Evolutionary conservation across 75 land plant species (phyloP), one percentile per base, ranked within the genome.

Genomic region (Picea glauca): DNA sequence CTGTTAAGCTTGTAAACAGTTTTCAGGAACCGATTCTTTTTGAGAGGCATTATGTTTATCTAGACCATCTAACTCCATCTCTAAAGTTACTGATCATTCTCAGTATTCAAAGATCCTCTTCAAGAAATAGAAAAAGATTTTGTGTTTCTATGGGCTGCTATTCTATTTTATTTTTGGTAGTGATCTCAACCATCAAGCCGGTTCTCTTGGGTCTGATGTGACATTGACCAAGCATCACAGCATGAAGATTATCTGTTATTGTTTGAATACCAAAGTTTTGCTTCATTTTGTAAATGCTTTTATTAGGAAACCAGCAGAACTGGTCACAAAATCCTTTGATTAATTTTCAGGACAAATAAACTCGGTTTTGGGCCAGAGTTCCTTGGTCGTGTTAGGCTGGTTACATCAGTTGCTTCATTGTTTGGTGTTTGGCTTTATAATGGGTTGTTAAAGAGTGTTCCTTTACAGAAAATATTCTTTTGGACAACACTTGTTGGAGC

Each of bases 331-430:
- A 70, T 62, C 56, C 17, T 59, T 58, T 32, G 15, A 50, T 58
- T 65, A 26, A 8, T 18, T 83, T 86, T 76, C 93, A 94, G 99
- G 73, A 96, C 96, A 81, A 96, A 96, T 78, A 85, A 86, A 58
- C 90, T 96, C 46, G 92, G 93, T 54, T 96, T 96, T 84, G 84
- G 91, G 21, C 93, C 96, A n/a, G 96, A 96, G 78, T 96, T 96
- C 80, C 82, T 96, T 13, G 99, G 99, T 0, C 91, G 99, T 70
- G 99, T 96, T 33, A 92, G 91, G 63, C 91, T 96, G 72, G 92
- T 93, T 78, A 96, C 99, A 54, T 91, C 99, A 23, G 79, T 96
- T 33, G 94, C 99, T 33, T 96, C 96, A n/a, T 84, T 96, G 67
- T 76, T 83, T 40, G 99, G 99, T 32, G 99, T 96, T 78, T 96